Conservation (phyloP, 2,329 filamentous ascomycete genomes). For the Phialophora tarda region DNA sequence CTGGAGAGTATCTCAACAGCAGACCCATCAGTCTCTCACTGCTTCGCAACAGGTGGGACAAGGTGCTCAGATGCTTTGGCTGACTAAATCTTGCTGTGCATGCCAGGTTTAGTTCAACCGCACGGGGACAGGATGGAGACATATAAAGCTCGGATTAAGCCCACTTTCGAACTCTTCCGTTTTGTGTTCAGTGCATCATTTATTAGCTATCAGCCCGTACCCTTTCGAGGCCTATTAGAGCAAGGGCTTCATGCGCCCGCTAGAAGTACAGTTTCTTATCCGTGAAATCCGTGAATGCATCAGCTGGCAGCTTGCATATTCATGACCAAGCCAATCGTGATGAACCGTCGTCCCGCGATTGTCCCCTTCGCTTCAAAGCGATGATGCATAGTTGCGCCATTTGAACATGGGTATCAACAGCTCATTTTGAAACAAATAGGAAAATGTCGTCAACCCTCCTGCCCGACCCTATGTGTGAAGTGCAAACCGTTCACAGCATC, state of each 20-base stretch:
- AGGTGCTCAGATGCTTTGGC: not conserved
- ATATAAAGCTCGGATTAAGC: constrained; percentile 2
- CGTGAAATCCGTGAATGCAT: constrained; percentile 33
- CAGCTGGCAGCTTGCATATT: constrained; percentile 26
- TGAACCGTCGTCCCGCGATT: constrained; percentile 19
- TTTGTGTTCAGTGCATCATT: constrained; percentile 13
- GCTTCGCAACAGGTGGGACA: no score
- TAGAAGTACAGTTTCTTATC: constrained; percentile 28
- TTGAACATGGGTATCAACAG: constrained; percentile 36
- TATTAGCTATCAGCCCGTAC: constrained; percentile 34
- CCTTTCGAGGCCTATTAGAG: constrained; percentile 31
- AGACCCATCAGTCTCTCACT: not conserved
- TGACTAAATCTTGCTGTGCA: not conserved
- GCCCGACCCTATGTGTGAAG: constrained; percentile 11
- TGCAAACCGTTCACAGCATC: constrained; percentile 45
- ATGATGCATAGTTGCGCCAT: constrained; percentile 28
- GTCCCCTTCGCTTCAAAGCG: constrained; percentile 18
- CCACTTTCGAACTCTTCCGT: not conserved
- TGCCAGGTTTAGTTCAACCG: not conserved
- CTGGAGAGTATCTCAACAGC: not conserved
- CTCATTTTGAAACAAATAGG: constrained; percentile 35
- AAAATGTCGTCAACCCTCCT: constrained; percentile 25
- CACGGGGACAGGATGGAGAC: not conserved
- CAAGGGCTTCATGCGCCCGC: constrained; percentile 27
- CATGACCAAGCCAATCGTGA: constrained; percentile 25